Percentiles rank a stretch among this genome's conserved stretches.
These are phyloP conservation scores for Eremochloa ophiuroides DNA, from an alignment of 176 grass and related monocot genomes.

Conservation along the genomic window DNA sequence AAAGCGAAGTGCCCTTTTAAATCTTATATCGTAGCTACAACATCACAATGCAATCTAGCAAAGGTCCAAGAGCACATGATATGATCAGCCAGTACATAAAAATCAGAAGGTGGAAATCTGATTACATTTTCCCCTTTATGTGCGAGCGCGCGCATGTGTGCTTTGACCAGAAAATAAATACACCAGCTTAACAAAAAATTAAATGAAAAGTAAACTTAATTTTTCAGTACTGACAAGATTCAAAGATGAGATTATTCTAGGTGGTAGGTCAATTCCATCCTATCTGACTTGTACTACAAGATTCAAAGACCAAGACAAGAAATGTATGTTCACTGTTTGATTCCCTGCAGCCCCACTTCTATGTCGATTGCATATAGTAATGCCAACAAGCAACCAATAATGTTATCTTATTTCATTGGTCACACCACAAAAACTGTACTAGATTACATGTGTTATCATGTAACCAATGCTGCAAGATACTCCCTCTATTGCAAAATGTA, in stretches of 20 bases:
- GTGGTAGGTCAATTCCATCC: slow-evolving; percentile 39
- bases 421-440: slow-evolving; percentile 21
- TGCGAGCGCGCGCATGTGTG: neutral
- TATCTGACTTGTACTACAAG: slow-evolving; percentile 22
- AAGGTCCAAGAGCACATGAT: neutral
- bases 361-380: slow-evolving; percentile 16
- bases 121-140: neutral
- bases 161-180: neutral
- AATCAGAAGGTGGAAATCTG: neutral
- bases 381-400: slow-evolving; percentile 17
- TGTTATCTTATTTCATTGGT: slow-evolving; percentile 15
- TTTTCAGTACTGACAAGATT: neutral
- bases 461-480: neutral
- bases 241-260: slow-evolving; percentile 26
- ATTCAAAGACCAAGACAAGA: slow-evolving; percentile 29
- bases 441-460: slow-evolving; percentile 1
- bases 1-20: neutral
- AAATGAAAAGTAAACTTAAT: neutral
- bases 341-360: slow-evolving; percentile 22
- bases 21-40: neutral
- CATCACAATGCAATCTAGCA: neutral
- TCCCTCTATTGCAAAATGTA: neutral
- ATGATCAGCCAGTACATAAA: neutral
- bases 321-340: slow-evolving; percentile 18
- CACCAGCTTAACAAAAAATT: neutral